Percentiles rank a stretch among this genome's conserved stretches.
Evolutionary conservation across 1,139 yeast genomes (phyloP).

Genomic region (Yamadazyma aaseri): DNA sequence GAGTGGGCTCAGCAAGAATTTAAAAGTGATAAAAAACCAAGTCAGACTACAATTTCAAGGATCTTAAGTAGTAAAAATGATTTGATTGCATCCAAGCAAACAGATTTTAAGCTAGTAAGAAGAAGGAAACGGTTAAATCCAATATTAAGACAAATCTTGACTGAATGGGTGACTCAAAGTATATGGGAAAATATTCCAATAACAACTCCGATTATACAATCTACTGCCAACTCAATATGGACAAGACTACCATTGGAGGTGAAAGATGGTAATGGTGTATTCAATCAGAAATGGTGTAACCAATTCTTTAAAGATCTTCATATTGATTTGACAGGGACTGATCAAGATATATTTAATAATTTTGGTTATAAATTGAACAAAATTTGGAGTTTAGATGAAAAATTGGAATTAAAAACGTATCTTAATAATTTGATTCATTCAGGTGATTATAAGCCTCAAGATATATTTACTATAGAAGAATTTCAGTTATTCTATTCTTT

Average conservation of each 20-base stretch:
- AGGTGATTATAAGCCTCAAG: slow-evolving; percentile 47
- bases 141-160: slow-evolving; percentile 52
- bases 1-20: slow-evolving; percentile 59
- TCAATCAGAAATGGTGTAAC: slow-evolving; percentile 65
- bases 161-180: slow-evolving; percentile 70
- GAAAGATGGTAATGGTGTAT: slow-evolving; percentile 64
- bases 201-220: slow-evolving; percentile 61
- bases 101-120: slow-evolving; percentile 54
- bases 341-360: slow-evolving; percentile 38
- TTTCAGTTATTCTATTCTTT: slow-evolving; percentile 59
- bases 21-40: slow-evolving; percentile 54
- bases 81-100: slow-evolving; percentile 55
- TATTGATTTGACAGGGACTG: slow-evolving; percentile 48
- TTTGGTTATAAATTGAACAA: slow-evolving; percentile 46
- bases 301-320: slow-evolving; percentile 56
- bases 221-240: slow-evolving; percentile 67
- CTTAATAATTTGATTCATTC: slow-evolving; percentile 29
- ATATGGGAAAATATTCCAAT: slow-evolving; percentile 68
- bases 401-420: slow-evolving; percentile 40
- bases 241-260: slow-evolving; percentile 51
- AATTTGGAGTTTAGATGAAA: slow-evolving; percentile 63
- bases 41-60: slow-evolving; percentile 68
- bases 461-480: slow-evolving; percentile 62
- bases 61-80: slow-evolving; percentile 59
- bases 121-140: slow-evolving; percentile 59